Evolutionary conservation across 208 protist species (phyloP).

Genomic region (Angomonas deanei): DNA sequence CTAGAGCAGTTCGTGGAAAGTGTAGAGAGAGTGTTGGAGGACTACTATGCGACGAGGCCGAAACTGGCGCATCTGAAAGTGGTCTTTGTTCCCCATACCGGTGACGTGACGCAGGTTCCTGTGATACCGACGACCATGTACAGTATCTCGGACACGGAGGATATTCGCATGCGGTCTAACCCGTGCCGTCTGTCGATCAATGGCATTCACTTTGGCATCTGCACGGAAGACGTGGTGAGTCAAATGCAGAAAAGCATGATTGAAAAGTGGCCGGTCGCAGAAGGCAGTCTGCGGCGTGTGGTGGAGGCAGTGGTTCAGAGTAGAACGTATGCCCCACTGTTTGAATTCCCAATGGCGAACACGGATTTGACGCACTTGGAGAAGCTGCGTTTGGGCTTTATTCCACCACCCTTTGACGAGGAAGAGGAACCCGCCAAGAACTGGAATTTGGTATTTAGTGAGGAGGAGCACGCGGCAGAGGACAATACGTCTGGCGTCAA

Average conservation of each 20-base stretch:
- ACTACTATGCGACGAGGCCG: conserved; percentile 44
- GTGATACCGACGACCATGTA: conserved; percentile 80
- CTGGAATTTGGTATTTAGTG: not conserved
- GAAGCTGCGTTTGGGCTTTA: conserved; percentile 47
- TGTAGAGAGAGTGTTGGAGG: conserved; percentile 55
- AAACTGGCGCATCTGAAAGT: conserved; percentile 49
- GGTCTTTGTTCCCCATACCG: conserved; percentile 60
- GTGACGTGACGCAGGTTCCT: conserved; percentile 76
- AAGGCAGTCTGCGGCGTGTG: conserved; percentile 76
- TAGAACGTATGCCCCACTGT: conserved; percentile 69
- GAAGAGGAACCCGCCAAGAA: not conserved
- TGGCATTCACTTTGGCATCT: conserved; percentile 81
- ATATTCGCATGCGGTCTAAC: conserved; percentile 73
- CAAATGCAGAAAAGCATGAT: conserved; percentile 69
- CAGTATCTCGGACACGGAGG: conserved; percentile 46
- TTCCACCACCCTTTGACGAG: conserved; percentile 13
- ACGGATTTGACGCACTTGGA: conserved; percentile 62
- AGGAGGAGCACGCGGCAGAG: conserved; percentile 2
- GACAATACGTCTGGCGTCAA: conserved; percentile 9
- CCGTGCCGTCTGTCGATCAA: conserved; percentile 71
- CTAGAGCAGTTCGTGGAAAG: conserved; percentile 53
- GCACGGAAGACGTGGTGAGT: conserved; percentile 71
- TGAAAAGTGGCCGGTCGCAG: conserved; percentile 61
- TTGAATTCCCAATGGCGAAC: conserved; percentile 34
- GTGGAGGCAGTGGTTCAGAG: conserved; percentile 63